Evolutionary conservation across 495 filamentous ascomycete species (phyloP), one percentile per base, ranked within the genome.

Genomic region (Penicillium roqueforti): DNA sequence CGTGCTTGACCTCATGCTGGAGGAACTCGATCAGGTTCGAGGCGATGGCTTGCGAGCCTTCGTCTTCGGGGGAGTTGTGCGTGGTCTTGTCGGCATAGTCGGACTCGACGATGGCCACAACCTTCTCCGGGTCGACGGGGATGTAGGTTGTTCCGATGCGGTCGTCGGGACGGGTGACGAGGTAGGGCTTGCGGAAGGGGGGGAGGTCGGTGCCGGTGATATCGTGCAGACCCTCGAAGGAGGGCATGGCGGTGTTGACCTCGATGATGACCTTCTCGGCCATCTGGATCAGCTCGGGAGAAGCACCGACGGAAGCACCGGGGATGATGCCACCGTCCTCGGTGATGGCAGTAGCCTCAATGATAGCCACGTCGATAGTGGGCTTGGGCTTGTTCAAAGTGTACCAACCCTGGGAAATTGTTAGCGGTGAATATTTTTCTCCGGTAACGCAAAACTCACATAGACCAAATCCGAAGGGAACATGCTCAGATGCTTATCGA

Each of bases 211-310:
- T 87, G 83, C 91, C 86, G 40, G 86, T 88, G 71, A 96, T 95
- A 62, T 96, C 91, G 76, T 96, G 91, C 28, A 96, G 80, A 45
- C 91, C 91, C 68, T 93, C 87, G 62, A 96, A 90, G 29, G 83
- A 89, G 6, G 91, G 91, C 36, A 86, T 81, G 5, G 88, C 74
- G 1, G 91, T 96, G 76, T 96, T 96, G 70, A 95, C 88, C 74
- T 96, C 91, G 58, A 96, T 89, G 61, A 96, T 90, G 68, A 96
- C 86, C 78, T 93, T 95, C 63, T 92, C 88, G 38, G 89, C 87
- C 79, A 92, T 86, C 71, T 95, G 89, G 53, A 96, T 78, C 29
- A 96, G 77, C 68, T 96, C 91, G 16, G 91, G 91, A 9, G 84
- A 86, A 3, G 91, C 91, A 46, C 91, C 91, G 13, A 96, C 91